phyloP scores from a whole-genome alignment of 2,329 filamentous ascomycete species.

The Dactylellina sp. region DNA sequence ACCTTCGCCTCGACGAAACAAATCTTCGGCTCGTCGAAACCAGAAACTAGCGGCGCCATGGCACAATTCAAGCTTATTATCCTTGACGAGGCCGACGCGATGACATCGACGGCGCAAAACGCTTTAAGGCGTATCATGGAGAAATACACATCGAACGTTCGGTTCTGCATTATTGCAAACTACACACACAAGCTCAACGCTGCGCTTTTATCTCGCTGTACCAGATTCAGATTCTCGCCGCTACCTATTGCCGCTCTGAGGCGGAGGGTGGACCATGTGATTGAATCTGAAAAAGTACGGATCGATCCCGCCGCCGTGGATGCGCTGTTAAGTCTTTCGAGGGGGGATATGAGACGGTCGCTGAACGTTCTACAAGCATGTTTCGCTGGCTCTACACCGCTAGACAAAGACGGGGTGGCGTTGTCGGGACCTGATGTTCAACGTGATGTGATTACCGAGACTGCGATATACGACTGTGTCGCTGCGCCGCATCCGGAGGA shows the following conservation, averaged over 20 bases:
- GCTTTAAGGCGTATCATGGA: constrained; percentile 97
- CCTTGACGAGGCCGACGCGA: constrained; percentile 97
- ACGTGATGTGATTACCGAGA: constrained; percentile 88
- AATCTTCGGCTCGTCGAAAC: constrained; percentile 77
- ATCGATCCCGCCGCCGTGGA: constrained; percentile 84
- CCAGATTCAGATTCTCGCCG: constrained; percentile 92
- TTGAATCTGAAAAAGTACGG: constrained; percentile 85
- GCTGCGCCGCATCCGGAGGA: constrained; percentile 92
- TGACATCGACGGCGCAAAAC: constrained; percentile 99
- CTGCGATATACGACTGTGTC: constrained; percentile 95
- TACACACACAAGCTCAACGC: constrained; percentile 98
- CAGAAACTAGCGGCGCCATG: constrained; percentile 64
- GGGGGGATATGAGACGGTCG: constrained; percentile 94
- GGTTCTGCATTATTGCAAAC: constrained; percentile 98
- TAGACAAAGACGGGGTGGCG: constrained; percentile 67
- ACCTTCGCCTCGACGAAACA: constrained; percentile 98
- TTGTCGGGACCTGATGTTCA: constrained; percentile 73
- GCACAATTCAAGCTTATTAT: constrained; percentile 89
- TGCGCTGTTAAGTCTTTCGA: constrained; percentile 85
- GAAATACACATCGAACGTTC: constrained; percentile 96
- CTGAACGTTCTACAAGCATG: constrained; percentile 97
- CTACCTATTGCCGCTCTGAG: constrained; percentile 89
- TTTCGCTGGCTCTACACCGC: constrained; percentile 80
- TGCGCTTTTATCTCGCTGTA: constrained; percentile 90
- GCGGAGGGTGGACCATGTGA: constrained; percentile 85